Percentiles rank a stretch among this genome's conserved stretches.
Evolutionary conservation across 2,329 filamentous ascomycete genomes (phyloP).

Genomic region (Aplosporella prunicola): DNA sequence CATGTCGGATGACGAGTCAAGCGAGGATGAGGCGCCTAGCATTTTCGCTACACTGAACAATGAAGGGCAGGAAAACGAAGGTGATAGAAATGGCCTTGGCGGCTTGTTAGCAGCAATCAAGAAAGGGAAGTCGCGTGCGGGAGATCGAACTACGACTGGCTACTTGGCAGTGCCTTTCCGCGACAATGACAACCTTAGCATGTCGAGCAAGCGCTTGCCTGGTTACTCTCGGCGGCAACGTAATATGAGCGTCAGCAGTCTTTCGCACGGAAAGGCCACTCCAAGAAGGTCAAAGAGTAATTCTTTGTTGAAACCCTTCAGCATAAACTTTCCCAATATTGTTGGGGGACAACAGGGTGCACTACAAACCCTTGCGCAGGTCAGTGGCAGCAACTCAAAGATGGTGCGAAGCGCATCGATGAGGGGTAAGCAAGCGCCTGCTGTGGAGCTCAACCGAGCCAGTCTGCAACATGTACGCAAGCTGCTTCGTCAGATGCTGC

Average conservation of each 20-base stretch:
- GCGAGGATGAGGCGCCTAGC: conserved; percentile 83
- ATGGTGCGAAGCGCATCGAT: conserved; percentile 71
- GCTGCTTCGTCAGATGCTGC: conserved; percentile 71
- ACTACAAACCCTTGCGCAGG: conserved; percentile 7
- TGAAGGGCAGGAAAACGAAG: conserved; percentile 54
- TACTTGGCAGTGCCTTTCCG: conserved; percentile 56
- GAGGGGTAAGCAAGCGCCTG: conserved; percentile 61
- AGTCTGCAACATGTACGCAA: conserved; percentile 83
- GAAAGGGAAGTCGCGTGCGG: conserved; percentile 61
- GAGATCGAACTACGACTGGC: conserved; percentile 66
- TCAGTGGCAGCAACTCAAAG: conserved; percentile 22
- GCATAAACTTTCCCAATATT: conserved; percentile 30
- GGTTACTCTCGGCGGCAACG: conserved; percentile 61
- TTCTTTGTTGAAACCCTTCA: conserved; percentile 42
- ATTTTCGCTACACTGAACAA: conserved; percentile 67
- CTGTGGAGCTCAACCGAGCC: conserved; percentile 76
- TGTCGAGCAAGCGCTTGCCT: conserved; percentile 52
- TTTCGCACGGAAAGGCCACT: conserved; percentile 59
- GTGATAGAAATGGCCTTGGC: conserved; percentile 64
- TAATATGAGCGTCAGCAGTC: conserved; percentile 77
- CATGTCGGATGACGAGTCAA: conserved; percentile 89
- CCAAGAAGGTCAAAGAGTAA: conserved; percentile 54
- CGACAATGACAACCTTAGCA: conserved; percentile 55
- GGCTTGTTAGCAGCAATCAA: conserved; percentile 63
- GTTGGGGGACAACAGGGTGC: conserved; percentile 9